Percentiles rank a stretch among this genome's conserved stretches.
phyloP scores from a whole-genome alignment of 208 protist genomes.

The Trypanosoma scelopori region DNA sequence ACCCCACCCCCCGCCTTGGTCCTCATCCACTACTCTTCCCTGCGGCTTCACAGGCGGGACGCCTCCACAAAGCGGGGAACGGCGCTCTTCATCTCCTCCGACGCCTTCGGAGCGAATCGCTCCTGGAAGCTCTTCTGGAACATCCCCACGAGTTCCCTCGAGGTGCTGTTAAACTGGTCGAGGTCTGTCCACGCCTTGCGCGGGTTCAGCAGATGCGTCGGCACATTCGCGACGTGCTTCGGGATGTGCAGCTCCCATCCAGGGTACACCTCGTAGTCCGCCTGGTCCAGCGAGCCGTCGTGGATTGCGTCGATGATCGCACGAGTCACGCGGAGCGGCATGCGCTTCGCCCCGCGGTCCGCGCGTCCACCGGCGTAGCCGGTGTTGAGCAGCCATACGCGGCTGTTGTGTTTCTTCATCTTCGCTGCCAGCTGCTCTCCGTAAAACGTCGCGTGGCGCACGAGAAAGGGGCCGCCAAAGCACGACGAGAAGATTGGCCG shows the following conservation, averaged over 20 bases:
- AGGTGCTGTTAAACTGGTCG: conserved; percentile 70
- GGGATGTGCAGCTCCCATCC: conserved; percentile 93
- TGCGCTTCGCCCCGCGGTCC: conserved; percentile 86
- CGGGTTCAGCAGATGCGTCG: conserved; percentile 88
- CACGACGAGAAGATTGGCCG: conserved; percentile 95
- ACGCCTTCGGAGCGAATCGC: conserved; percentile 84
- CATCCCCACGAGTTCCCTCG: conserved; percentile 86
- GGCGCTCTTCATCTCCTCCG: conserved; percentile 71
- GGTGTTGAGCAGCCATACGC: conserved; percentile 95
- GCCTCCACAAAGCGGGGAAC: conserved; percentile 78
- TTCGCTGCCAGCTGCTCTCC: conserved; percentile 95
- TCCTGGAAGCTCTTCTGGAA: conserved; percentile 94
- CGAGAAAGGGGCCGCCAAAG: conserved; percentile 95
- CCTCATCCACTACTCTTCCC: too few relatives aligned
- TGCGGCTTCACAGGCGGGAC: conserved; percentile 32
- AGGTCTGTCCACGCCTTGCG: conserved; percentile 89
- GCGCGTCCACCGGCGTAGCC: conserved; percentile 91
- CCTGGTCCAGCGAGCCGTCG: conserved; percentile 85
- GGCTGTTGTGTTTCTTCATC: conserved; percentile 80
- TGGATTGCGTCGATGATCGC: conserved; percentile 96
- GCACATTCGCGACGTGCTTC: conserved; percentile 68
- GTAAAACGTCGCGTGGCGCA: conserved; percentile 95
- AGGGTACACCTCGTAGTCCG: conserved; percentile 62
- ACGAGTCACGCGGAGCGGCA: conserved; percentile 92
- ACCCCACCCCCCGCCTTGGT: too few relatives aligned